phyloP scores from a whole-genome alignment of 2,329 filamentous ascomycete species.

The Claviceps sp. region DNA sequence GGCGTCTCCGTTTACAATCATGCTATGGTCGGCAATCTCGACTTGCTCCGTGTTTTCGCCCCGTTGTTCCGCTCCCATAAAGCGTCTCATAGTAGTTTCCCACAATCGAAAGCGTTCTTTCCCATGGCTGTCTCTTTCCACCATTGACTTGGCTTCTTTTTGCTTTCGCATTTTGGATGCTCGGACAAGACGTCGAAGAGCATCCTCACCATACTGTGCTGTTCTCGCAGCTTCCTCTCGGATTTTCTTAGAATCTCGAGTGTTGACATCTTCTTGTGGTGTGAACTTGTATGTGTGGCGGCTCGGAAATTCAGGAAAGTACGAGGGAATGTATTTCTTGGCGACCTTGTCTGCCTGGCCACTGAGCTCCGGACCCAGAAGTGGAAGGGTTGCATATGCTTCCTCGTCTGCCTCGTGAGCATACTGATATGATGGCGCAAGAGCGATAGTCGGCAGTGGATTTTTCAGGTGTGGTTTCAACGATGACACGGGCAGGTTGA shows the following conservation, averaged over 20 bases:
- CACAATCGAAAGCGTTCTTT: conserved; percentile 45
- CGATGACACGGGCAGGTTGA: conserved; percentile 36
- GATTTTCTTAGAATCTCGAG: conserved; percentile 41
- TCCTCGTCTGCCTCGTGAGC: conserved; percentile 25
- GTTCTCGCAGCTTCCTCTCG: conserved; percentile 45
- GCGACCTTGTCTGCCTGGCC: conserved; percentile 42
- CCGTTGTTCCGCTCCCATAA: conserved; percentile 26
- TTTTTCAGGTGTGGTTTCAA: conserved; percentile 44
- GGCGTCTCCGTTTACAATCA: conserved; percentile 48
- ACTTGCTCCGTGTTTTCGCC: conserved; percentile 23
- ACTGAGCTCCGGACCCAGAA: conserved; percentile 42
- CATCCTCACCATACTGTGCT: conserved; percentile 49
- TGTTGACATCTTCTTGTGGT: conserved; percentile 32
- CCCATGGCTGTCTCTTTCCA: conserved; percentile 37
- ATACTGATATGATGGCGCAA: conserved; percentile 25
- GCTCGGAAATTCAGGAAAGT: conserved; percentile 49
- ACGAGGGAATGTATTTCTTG: conserved; percentile 42
- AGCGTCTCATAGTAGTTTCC: conserved; percentile 46
- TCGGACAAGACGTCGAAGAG: conserved; percentile 43
- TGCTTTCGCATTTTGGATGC: conserved; percentile 52
- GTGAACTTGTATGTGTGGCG: conserved; percentile 52
- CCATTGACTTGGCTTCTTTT: conserved; percentile 46
- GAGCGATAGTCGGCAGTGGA: conserved; percentile 29
- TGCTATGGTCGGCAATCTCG: conserved; percentile 49
- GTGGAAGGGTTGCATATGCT: conserved; percentile 28